These are phyloP conservation scores for Fraxinus pennsylvanica DNA, from an alignment of 257 asterid genomes.

Conservation along the genomic window DNA sequence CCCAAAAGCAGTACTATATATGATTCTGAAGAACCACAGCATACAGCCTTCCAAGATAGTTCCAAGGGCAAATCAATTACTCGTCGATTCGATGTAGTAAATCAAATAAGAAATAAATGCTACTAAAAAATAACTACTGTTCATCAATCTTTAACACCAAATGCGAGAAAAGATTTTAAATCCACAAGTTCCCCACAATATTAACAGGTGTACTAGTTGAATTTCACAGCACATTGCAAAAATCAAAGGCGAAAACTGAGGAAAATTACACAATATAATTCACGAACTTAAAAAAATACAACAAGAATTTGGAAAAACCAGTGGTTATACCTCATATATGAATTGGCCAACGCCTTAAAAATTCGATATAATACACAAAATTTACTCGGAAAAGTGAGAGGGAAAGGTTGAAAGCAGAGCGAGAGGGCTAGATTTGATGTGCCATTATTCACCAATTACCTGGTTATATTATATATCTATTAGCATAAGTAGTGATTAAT, in stretches of 20 bases:
- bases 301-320: background rate
- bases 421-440: constrained; percentile 1
- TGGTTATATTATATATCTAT: background rate
- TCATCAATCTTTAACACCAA: background rate
- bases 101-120: background rate
- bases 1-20: background rate
- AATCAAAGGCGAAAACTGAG: background rate
- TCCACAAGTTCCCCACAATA: background rate
- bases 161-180: background rate
- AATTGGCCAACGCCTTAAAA: constrained; percentile 9
- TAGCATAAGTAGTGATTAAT: background rate
- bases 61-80: background rate
- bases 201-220: background rate
- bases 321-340: constrained; percentile 15
- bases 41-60: background rate
- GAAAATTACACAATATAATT: background rate
- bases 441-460: background rate
- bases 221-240: background rate
- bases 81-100: constrained; percentile 1
- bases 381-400: background rate
- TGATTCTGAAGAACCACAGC: constrained; percentile 4
- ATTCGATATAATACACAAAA: constrained; percentile 8
- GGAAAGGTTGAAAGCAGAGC: background rate
- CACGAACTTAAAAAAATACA: background rate
- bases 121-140: background rate